Conservation (phyloP, 768 basidiomycete genomes). For the Mycena vulgaris region DNA sequence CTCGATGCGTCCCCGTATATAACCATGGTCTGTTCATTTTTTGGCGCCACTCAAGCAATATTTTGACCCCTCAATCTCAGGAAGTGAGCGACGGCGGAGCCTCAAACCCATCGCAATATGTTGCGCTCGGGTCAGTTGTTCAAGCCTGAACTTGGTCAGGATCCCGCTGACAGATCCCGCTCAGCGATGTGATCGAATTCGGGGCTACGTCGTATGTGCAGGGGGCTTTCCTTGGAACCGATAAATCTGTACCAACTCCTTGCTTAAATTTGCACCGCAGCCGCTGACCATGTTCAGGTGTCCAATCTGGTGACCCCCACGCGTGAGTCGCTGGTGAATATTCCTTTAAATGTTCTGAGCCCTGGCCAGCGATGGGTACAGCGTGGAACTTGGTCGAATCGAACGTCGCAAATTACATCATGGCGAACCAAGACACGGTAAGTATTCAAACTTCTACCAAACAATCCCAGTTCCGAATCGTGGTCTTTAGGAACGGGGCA, state of each 20-base stretch:
- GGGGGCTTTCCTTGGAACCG: slow-evolving; percentile 50
- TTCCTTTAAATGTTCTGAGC: neutral
- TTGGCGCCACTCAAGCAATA: too few species aligned
- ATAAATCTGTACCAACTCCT: slow-evolving; percentile 38
- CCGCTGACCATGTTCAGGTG: slow-evolving; percentile 17
- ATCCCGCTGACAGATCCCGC: neutral
- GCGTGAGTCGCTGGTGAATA: slow-evolving; percentile 14
- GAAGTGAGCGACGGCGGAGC: slow-evolving; percentile 46
- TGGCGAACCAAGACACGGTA: slow-evolving; percentile 61
- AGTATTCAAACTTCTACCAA: too few species aligned
- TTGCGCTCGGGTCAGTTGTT: slow-evolving; percentile 46
- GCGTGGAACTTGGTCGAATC: slow-evolving; percentile 54
- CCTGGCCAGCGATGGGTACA: slow-evolving; percentile 5
- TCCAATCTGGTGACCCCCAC: slow-evolving; percentile 53
- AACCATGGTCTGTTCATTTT: slow-evolving; percentile 53
- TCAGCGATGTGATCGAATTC: slow-evolving; percentile 62
- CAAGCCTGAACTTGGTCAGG: too few species aligned
- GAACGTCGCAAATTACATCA: slow-evolving; percentile 57
- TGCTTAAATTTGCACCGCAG: neutral
- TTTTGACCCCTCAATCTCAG: neutral
- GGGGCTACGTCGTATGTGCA: slow-evolving; percentile 53
- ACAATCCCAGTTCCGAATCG: too few species aligned
- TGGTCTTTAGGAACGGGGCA: slow-evolving; percentile 53
- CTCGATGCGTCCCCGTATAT: slow-evolving; percentile 51
- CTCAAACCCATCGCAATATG: slow-evolving; percentile 56